Evolutionary conservation across 805 yeast species (phyloP), one percentile per base, ranked within the genome.

Genomic region (Isabelozyma pseudorhagii): DNA sequence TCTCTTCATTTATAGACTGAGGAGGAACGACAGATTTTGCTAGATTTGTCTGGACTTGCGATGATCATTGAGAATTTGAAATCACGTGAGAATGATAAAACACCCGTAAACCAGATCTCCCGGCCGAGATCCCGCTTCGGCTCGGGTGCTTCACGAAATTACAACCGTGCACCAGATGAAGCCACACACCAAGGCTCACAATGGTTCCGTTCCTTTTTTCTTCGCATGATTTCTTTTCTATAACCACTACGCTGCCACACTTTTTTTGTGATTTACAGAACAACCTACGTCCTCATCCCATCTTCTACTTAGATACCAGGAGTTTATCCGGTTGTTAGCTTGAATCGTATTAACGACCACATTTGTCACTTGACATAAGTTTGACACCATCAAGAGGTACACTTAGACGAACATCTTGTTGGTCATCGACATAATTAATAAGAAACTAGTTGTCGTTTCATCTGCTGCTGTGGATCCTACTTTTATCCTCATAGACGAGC

Each of bases 1-100:
- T 56, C 64, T 55, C 50, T 60, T 60, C 64, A 60, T 57, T 13
- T 17, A 15, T 40, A 10, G 9, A n/a, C 17, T 8, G 27, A 42
- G 34, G 47, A 39, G 15, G 15, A 10, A 31, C n/a, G 36, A 31
- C 40, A 38, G 34, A 13, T 21, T 15, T 45, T 34, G 43, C 14
- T 39, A 39, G 41, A 39, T 3, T 15, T 14, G 14, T 39, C 18
- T 39, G 14, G 41, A 31, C n/a, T 13, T 39, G 14, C 41, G 41
- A 39, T 39, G 41, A 39, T 39, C 41, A 39, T 39, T 39, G 41
- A 39, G 10, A 39, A 39, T 17, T 39, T 39, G 18, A 18, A 4
- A n/a, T 15, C 25, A 10, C 25, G 41, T 15, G 25, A 18, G 8
- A 18, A 39, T 11, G 41, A 15, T 10, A 39, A 15, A 9, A 9